Percentiles rank a stretch among this genome's conserved stretches.
phyloP scores from a whole-genome alignment of 768 basidiomycete genomes.

The Melanogaster broomeanus region DNA sequence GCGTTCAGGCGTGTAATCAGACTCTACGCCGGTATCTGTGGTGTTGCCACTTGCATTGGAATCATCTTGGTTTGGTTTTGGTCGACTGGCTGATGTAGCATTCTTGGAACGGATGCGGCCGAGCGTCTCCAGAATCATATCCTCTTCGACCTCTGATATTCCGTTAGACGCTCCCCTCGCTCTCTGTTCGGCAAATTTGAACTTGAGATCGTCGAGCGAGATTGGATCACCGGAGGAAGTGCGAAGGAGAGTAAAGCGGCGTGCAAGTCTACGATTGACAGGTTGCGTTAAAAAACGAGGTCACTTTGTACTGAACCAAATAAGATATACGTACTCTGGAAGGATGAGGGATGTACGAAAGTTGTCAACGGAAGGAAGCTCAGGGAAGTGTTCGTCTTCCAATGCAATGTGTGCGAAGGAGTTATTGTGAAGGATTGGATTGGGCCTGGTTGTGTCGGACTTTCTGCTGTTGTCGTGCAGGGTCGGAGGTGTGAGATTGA shows the following conservation, averaged over 20 bases:
- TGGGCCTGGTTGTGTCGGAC: constrained; percentile 63
- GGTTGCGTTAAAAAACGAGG: constrained; percentile 12
- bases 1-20: constrained; percentile 34
- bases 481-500: constrained; percentile 24
- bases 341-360: constrained; percentile 87
- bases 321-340: constrained; percentile 64
- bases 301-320: constrained; percentile 3
- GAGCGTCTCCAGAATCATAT: constrained; percentile 78
- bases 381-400: constrained; percentile 46
- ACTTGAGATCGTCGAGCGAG: constrained; percentile 62
- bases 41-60: constrained; percentile 11
- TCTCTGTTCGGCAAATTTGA: constrained; percentile 74
- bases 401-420: constrained; percentile 32
- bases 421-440: constrained; percentile 37
- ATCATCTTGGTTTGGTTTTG: constrained; percentile 17
- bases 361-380: constrained; percentile 68
- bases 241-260: constrained; percentile 80
- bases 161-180: constrained; percentile 66
- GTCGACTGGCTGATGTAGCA: constrained; percentile 18
- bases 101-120: constrained; percentile 49
- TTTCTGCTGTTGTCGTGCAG: constrained; percentile 59
- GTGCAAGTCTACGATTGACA: constrained; percentile 60
- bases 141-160: constrained; percentile 81
- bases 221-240: constrained; percentile 66
- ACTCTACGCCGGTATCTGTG: constrained; percentile 24